Percentiles rank a stretch among this genome's conserved stretches.
Conservation (phyloP, 2,329 filamentous ascomycete species). For the Colletotrichum filicis region DNA sequence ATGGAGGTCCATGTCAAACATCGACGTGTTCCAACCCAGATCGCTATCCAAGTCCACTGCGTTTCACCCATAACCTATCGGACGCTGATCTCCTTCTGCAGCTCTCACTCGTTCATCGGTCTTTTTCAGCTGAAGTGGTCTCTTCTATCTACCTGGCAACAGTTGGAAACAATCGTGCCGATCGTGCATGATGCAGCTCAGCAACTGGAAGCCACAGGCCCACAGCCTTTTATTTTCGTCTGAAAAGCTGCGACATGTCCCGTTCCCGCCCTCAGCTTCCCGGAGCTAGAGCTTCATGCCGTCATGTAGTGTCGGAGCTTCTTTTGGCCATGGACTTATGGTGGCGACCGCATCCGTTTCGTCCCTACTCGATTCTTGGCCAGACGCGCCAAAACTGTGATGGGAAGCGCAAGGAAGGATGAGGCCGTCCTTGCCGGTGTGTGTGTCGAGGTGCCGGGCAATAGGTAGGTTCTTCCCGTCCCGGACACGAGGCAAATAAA, state of each 20-base stretch:
- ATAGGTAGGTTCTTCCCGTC: not conserved
- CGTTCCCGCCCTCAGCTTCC: conserved; percentile 15
- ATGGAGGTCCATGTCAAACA: conserved; percentile 27
- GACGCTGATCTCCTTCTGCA: not conserved
- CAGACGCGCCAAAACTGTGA: not conserved
- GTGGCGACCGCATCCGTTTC: conserved; percentile 24
- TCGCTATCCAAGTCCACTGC: not conserved
- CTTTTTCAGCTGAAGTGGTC: not conserved
- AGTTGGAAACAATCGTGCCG: conserved; percentile 6
- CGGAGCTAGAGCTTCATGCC: not conserved
- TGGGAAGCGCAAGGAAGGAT: not conserved
- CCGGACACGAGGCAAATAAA: not conserved
- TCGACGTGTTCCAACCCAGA: conserved; percentile 14
- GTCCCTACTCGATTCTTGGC: conserved; percentile 6
- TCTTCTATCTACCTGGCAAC: not conserved
- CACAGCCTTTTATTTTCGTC: conserved; percentile 21
- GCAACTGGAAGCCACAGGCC: not conserved
- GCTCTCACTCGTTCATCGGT: not conserved
- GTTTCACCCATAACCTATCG: conserved; percentile 7
- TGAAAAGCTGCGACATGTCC: conserved; percentile 26
- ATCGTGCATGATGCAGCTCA: conserved; percentile 24
- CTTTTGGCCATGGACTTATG: not conserved
- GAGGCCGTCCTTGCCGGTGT: conserved; percentile 3
- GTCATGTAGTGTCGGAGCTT: conserved; percentile 13
- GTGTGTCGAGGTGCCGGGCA: not conserved